Base-by-base conservation (phyloP, 2,329 filamentous ascomycete species). In the Blastomyces silverae region DNA sequence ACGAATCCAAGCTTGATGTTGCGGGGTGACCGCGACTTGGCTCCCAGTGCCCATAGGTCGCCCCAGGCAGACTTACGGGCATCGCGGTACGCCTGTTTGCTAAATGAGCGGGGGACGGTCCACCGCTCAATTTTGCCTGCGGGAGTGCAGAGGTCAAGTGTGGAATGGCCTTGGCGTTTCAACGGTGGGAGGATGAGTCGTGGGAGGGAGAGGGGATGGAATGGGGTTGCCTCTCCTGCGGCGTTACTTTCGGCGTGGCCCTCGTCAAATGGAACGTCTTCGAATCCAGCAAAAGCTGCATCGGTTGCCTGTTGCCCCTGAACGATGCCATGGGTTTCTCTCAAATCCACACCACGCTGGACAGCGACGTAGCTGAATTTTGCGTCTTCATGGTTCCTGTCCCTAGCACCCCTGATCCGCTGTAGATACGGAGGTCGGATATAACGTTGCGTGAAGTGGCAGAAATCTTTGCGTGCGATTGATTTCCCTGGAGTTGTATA, bases 21-120 rank as follows among this genome's bases (percentile, higher is more conserved):
- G 58, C 90, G 81, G 1, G 77, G 73, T 3, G 89, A 84, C 15
- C 91, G 83, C 0, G 91, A 95, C 82, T 97, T 97, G 28, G 92
- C 93, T 0, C 94, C 94, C 0, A 97, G 81, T 0, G 93, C 92
- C 94, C 94, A 99, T 11, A 97, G 81, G 74, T 97, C 94, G 50
- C 94, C 94, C 94, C 93, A 97, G 63, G 80, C 80, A 0, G 89
- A 85, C 79, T 99, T 99, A 67, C 94, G 87, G 46, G 94, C 94
- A 74, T 97, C 94, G 71, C 90, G 91, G 79, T 93, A 97, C 0
- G 92, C 92, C 71, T 89, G 86, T 70, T 85, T 87, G 75, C 88
- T 88, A 77, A 88, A 94, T 66, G 87, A 91, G 70, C 87, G 87
- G 1, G 93, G 90, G 0, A 99, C 88, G 0, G 89, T 94, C 94